Base-by-base conservation (phyloP, 805 yeast genomes). In the Saturnispora saitoi region DNA sequence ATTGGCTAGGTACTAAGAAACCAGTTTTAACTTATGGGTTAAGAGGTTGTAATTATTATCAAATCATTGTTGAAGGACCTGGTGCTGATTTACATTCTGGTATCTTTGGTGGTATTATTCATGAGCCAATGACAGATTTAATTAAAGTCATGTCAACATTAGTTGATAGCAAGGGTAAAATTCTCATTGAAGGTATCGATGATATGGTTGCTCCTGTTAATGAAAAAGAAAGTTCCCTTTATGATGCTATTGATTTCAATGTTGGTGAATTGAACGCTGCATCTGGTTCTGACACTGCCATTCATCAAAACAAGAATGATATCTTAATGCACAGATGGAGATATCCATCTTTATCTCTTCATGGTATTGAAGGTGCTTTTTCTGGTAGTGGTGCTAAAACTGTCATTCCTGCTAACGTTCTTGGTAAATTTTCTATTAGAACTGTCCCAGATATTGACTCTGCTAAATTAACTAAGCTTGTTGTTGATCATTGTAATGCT, bases 321-420 rank as follows among this genome's bases (percentile, higher is more conserved):
- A 89, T 95, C 51, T 77, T 93, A 60, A 91, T 89, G 85, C 97
- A 90, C 69, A 82, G 99, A 77, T 93, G 99, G 99, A 84, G 99
- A 76, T 89, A 75, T 70, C 99, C 99, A 49, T 88, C 98, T 7
- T 74, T 93, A 60, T 90, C 98, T 2, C 68, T 93, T 56, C 99
- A 93, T 69, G 99, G 99, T 57, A 77, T 93, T 48, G 99, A 93
- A 70, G 99, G 99, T 55, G 99, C 98, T 5, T 93, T 93, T 68
- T 82, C 84, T 43, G 91, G 86, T 40, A 77, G 85, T 42, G 99
- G 99, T 56, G 99, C 98, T 50, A 93, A 93, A 74, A 93, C 99
- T 31, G 99, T 93, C 46, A 93, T 93, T 56, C 99, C 99, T 32
- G 86, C 96, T 43, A 84, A 83, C 64, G 98, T 93, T 31, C 68